Base-by-base conservation (phyloP, 1,284 basidiomycete genomes). In the Sphagnurus paluster region DNA sequence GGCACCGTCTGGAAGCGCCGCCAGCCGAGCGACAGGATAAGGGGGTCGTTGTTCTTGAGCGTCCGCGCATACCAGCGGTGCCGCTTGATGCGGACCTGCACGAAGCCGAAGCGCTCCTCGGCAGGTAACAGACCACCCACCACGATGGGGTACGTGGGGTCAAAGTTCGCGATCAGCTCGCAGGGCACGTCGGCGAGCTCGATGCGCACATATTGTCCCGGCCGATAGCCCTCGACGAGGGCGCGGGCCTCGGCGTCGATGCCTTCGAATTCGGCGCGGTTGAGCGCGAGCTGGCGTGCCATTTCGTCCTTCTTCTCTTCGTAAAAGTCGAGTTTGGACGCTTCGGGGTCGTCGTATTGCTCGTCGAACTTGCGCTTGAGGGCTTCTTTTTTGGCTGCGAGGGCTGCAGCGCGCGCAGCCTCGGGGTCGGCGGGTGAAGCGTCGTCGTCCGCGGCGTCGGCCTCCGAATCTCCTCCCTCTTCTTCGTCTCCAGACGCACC, bases 21-120 rank as follows among this genome's bases (percentile, higher is more conserved):
- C 96, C 96, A 99, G 7, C 96, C 96, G 9, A 98, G 72, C 2
- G 93, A 96, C 67, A 99, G 83, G 57, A 99, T 91, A 52, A 99
- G 78, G 0, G 97, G 96, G 66, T 99, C 93, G 67, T 99, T 98
- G 39, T 90, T 98, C 75, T 99, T 99, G 58, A 99, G 81, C 5
- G 93, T 97, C 60, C 82, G 83, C 8, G 82, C 77, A 69, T 87
- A 93, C 97, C 97, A 99, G 44, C 96, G 80, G 65, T 99, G 96
- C 42, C 95, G 82, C 72, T 99, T 99, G 67, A 99, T 87, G 44
- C 97, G 82, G 35, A 95, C 94, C 65, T 98, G 96, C 14, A 98
- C 77, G 69, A 88, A 97, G 1, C 94, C 96, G 61, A 98, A 92
- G 8, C 85, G 79, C 66, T 96, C 92, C 68, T 99, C 97, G 0